Percentiles rank a stretch among this genome's conserved stretches.
Conservation (phyloP, 306 rosid genomes). For the Clitoria ternatea region DNA sequence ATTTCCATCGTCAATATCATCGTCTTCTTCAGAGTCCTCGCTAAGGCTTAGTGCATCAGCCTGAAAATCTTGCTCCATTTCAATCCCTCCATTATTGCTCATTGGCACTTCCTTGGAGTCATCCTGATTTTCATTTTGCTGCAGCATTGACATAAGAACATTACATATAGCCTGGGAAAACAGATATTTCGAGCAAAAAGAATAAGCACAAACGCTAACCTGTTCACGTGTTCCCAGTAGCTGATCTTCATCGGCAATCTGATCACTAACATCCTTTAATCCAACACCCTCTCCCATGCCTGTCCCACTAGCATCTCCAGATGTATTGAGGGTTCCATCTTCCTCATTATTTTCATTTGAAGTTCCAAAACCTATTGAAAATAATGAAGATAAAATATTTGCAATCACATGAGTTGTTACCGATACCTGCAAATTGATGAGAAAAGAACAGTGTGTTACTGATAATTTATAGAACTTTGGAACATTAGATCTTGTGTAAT, state of each 20-base stretch:
- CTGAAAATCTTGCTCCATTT: conserved; percentile 80
- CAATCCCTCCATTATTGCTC: conserved; percentile 67
- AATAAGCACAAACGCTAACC: conserved; percentile 37
- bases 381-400: conserved; percentile 57
- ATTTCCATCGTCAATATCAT: conserved; percentile 49
- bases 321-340: conserved; percentile 36
- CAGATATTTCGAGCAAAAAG: conserved; percentile 1
- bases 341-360: conserved; percentile 52
- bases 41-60: conserved; percentile 72
- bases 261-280: conserved; percentile 79
- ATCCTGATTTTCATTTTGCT: conserved; percentile 56
- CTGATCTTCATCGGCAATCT: conserved; percentile 90
- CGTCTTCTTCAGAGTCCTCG: conserved; percentile 71
- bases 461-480: neutral
- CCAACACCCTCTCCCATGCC: conserved; percentile 94
- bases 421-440: conserved; percentile 62
- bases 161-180: neutral
- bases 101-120: conserved; percentile 50
- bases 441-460: neutral
- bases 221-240: conserved; percentile 63
- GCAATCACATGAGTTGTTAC: conserved; percentile 58
- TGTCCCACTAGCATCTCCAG: conserved; percentile 66
- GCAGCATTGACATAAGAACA: conserved; percentile 26
- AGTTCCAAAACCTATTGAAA: conserved; percentile 64
- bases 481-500: neutral